These are phyloP conservation scores for Bolboschoenoplectus hybrid DNA, from an alignment of 202 grass and related monocot species.

Conservation along the genomic window DNA sequence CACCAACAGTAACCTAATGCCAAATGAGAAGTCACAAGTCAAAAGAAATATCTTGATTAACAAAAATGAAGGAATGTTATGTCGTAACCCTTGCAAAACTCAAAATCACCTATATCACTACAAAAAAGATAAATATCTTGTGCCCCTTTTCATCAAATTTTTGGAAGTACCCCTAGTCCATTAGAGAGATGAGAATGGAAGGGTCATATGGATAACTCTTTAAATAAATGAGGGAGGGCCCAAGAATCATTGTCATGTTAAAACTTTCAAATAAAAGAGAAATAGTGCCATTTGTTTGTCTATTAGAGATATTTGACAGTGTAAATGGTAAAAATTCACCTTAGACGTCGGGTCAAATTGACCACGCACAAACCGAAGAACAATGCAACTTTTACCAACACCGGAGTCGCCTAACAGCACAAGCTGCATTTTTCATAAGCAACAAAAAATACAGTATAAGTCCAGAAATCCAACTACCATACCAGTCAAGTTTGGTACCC, in stretches of 20 bases:
- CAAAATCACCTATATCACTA: neutral
- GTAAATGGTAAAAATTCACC: slow-evolving; percentile 49
- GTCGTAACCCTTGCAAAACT: neutral
- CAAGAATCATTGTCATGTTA: neutral
- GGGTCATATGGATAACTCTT: slow-evolving; percentile 1
- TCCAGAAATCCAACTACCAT: neutral
- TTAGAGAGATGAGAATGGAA: slow-evolving; percentile 5
- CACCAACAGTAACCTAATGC: slow-evolving; percentile 84
- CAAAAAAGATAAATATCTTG: neutral
- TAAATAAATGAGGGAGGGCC: neutral
- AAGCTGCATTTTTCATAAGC: slow-evolving; percentile 49
- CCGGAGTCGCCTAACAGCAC: slow-evolving; percentile 92
- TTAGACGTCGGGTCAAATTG: slow-evolving; percentile 97
- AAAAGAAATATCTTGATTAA: slow-evolving; percentile 34
- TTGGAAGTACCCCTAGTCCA: neutral
- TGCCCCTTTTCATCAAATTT: neutral
- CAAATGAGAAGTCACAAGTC: slow-evolving; percentile 38
- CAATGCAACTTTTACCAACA: slow-evolving; percentile 97
- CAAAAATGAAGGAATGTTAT: slow-evolving; percentile 11
- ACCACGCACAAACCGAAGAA: slow-evolving; percentile 93
- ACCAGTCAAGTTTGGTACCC: neutral
- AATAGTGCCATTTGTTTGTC: slow-evolving; percentile 27
- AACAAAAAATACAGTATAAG: slow-evolving; percentile 25
- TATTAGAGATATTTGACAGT: slow-evolving; percentile 22
- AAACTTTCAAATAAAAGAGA: slow-evolving; percentile 18